Conservation (phyloP, 164 flowering plant species). For the Chimonanthus praecox region DNA sequence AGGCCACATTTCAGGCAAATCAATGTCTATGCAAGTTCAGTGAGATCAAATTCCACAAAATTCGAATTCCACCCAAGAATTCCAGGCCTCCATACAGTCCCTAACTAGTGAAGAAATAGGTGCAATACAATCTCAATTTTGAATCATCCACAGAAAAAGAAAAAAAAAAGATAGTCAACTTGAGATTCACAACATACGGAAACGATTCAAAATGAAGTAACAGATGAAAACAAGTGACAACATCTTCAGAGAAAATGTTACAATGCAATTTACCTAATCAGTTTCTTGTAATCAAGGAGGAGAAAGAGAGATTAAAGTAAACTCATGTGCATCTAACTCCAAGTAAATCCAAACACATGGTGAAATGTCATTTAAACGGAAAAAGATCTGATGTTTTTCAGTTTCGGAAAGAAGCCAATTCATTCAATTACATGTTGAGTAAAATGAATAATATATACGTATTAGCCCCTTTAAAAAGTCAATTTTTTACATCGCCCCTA, state of each 20-base stretch:
- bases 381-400: not conserved
- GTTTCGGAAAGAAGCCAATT: not conserved
- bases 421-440: not conserved
- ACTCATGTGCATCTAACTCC: not conserved
- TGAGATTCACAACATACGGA: not conserved
- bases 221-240: not conserved
- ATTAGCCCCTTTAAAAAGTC: not conserved
- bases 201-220: not conserved
- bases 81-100: too few species aligned
- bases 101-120: too few species aligned
- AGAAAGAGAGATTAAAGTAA: not conserved
- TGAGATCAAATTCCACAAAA: too few species aligned
- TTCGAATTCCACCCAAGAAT: too few species aligned
- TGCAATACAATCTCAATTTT: not conserved
- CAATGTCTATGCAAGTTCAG: not conserved
- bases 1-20: not conserved
- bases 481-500: not conserved
- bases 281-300: too few species aligned
- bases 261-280: too few species aligned
- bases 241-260: not conserved
- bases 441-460: not conserved
- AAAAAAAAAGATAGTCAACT: not conserved
- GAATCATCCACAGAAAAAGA: not conserved
- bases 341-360: not conserved
- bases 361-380: not conserved